These are phyloP conservation scores for Conidiobolus incongruus DNA, from an alignment of 371 early-diverging fungal genomes.

Conservation along the genomic window DNA sequence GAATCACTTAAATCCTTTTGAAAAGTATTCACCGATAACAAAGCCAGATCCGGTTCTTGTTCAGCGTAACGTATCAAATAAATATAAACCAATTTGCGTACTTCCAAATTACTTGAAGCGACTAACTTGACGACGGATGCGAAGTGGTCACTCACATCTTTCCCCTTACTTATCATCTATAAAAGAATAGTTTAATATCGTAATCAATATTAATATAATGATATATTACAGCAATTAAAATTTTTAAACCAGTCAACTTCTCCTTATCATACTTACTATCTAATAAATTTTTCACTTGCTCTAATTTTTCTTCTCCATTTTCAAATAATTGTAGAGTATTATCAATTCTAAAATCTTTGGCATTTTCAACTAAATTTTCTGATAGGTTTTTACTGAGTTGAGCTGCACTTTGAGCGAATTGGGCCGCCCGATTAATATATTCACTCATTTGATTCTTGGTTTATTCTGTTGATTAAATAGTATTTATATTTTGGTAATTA, in stretches of 20 bases:
- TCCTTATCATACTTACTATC: slow-evolving; percentile 75
- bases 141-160: slow-evolving; percentile 77
- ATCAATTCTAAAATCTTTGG: slow-evolving; percentile 61
- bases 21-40: slow-evolving; percentile 88
- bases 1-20: slow-evolving; percentile 87
- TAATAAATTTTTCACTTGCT: slow-evolving; percentile 47
- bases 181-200: neutral
- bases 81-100: slow-evolving; percentile 89
- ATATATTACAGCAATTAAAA: slow-evolving; percentile 56
- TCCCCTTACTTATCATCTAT: slow-evolving; percentile 75
- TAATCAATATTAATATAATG: neutral
- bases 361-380: slow-evolving; percentile 64
- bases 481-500: too few species aligned
- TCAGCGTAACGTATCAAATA: slow-evolving; percentile 87
- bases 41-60: slow-evolving; percentile 80
- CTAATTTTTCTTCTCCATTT: slow-evolving; percentile 58
- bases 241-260: slow-evolving; percentile 72
- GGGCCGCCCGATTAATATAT: slow-evolving; percentile 47
- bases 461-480: too few species aligned
- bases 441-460: slow-evolving; percentile 18
- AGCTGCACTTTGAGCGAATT: slow-evolving; percentile 59
- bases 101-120: slow-evolving; percentile 66
- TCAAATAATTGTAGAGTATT: slow-evolving; percentile 62
- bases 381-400: slow-evolving; percentile 63
- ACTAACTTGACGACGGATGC: slow-evolving; percentile 94